Evolutionary conservation across 164 flowering plant genomes (phyloP).

Genomic region (Vitis rupestris): DNA sequence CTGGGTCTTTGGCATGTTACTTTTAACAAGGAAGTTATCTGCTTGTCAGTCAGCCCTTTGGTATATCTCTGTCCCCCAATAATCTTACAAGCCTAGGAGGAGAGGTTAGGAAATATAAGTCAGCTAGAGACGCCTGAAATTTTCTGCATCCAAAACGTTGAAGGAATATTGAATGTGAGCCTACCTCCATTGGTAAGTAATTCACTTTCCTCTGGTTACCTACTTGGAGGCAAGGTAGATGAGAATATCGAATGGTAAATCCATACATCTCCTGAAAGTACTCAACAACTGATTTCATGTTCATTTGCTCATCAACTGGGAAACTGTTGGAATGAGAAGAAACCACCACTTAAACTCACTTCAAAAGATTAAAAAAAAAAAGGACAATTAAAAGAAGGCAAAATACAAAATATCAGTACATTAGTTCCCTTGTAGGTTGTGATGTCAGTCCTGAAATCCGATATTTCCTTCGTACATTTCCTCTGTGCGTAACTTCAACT

Average conservation of each 20-base stretch:
- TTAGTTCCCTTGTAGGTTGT: constrained; percentile 63
- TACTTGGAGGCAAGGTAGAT: constrained; percentile 69
- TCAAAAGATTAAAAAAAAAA: not conserved
- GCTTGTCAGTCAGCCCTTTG: constrained; percentile 56
- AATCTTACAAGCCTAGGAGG: constrained; percentile 13
- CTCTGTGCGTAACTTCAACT: constrained; percentile 75
- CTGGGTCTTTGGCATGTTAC: constrained; percentile 67
- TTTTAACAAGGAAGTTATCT: constrained; percentile 57
- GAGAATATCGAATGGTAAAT: constrained; percentile 52
- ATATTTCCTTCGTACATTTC: constrained; percentile 55
- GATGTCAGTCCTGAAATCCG: constrained; percentile 65
- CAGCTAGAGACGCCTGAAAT: not conserved
- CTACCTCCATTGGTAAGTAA: constrained; percentile 76
- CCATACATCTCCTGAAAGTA: constrained; percentile 77
- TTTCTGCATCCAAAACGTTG: not conserved
- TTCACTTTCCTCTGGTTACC: constrained; percentile 64
- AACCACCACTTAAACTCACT: not conserved
- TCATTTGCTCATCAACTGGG: constrained; percentile 61
- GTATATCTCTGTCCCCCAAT: constrained; percentile 61
- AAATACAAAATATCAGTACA: constrained; percentile 25
- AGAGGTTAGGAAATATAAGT: not conserved
- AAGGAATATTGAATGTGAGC: not conserved
- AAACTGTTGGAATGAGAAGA: constrained; percentile 33
- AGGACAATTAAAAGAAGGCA: not conserved
- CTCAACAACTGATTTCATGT: constrained; percentile 69